These are phyloP conservation scores for Pythium coloratum DNA, from an alignment of 352 stramenopile genomes.

Conservation along the genomic window DNA sequence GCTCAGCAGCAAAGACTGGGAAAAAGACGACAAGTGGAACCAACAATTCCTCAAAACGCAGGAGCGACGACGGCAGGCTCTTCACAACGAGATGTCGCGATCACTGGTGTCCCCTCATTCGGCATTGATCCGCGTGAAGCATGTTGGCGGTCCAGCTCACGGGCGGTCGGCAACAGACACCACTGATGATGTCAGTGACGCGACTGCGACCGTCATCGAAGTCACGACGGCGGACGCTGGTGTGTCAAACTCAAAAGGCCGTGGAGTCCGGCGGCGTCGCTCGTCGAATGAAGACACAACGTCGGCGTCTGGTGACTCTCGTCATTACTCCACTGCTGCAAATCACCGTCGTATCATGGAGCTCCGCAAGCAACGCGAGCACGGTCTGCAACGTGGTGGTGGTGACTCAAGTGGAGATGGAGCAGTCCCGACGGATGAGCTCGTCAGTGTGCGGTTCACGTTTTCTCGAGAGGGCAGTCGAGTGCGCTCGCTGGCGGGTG, in stretches of 20 bases:
- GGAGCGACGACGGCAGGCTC: conserved; percentile 42
- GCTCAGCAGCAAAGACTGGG: conserved; percentile 64
- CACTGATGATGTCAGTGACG: not conserved
- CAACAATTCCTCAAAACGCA: conserved; percentile 65
- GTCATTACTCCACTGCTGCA: conserved; percentile 35
- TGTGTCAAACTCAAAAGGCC: not conserved
- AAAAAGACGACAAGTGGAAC: conserved; percentile 73
- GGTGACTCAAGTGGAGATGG: not conserved
- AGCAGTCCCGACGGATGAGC: conserved; percentile 25
- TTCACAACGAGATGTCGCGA: conserved; percentile 57
- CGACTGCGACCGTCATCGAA: conserved; percentile 14
- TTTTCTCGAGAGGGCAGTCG: conserved; percentile 41
- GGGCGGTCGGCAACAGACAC: conserved; percentile 1
- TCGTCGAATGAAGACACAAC: conserved; percentile 17
- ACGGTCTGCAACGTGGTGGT: not conserved
- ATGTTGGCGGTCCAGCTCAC: not conserved
- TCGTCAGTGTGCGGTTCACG: conserved; percentile 59
- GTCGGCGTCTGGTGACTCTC: not conserved
- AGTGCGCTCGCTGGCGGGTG: not conserved
- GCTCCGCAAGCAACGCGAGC: conserved; percentile 41
- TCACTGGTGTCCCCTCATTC: conserved; percentile 48
- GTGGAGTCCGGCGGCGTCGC: conserved; percentile 19
- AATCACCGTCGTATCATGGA: conserved; percentile 64
- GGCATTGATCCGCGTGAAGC: conserved; percentile 31
- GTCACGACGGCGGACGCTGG: conserved; percentile 1